Conservation (phyloP, 176 grass and related monocot genomes). For the Paspalum notatum region DNA sequence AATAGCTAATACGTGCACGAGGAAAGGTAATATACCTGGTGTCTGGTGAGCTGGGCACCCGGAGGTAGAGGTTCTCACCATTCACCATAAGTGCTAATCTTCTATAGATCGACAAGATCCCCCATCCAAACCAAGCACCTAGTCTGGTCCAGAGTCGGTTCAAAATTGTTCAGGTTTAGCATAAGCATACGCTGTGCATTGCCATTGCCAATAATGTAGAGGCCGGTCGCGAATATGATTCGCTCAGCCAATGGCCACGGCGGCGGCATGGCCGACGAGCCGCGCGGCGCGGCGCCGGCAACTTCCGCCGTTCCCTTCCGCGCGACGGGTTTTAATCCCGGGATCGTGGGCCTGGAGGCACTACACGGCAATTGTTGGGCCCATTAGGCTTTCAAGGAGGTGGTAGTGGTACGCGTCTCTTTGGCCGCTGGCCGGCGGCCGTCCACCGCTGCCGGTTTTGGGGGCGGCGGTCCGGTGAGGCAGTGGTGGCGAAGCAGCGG, state of each 20-base stretch:
- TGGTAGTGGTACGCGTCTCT: not conserved
- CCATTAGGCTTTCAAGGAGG: not conserved
- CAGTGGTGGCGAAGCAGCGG: not conserved
- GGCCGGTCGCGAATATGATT: not conserved
- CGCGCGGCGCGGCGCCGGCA: not conserved
- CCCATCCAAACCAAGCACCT: conserved; percentile 66
- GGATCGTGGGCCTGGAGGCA: no score
- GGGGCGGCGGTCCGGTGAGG: not conserved
- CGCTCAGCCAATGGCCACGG: not conserved
- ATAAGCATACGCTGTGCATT: conserved; percentile 62
- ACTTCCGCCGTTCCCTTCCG: not conserved
- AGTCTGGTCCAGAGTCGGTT: not conserved
- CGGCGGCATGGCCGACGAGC: not conserved
- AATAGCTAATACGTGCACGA: not conserved
- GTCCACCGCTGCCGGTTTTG: not conserved
- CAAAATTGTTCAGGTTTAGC: not conserved
- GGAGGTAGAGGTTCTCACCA: conserved; percentile 59
- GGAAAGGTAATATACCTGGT: not conserved
- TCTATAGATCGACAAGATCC: conserved; percentile 52
- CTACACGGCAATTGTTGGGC: no score
- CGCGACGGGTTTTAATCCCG: not conserved
- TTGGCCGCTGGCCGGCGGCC: not conserved
- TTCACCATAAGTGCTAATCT: conserved; percentile 29
- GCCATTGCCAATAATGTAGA: not conserved
- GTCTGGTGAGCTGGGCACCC: conserved; percentile 36